These are phyloP conservation scores for Yamadazyma phyllophila DNA, from an alignment of 805 yeast genomes.

Conservation along the genomic window DNA sequence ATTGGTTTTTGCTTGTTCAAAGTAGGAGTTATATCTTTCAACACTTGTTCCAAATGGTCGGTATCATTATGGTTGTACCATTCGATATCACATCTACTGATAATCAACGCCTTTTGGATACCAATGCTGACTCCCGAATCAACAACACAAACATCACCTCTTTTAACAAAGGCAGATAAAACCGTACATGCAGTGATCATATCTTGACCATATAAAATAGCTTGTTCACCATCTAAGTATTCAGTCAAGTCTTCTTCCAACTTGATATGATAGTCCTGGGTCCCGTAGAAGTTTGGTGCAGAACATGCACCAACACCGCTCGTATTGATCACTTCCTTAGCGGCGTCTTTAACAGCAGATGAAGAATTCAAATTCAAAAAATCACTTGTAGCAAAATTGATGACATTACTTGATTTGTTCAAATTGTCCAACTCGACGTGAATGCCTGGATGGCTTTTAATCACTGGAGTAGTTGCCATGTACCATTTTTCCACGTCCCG, in stretches of 20 bases:
- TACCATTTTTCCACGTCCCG: conserved; percentile 58
- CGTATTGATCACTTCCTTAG: conserved; percentile 55
- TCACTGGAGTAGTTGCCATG: conserved; percentile 58
- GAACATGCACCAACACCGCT: conserved; percentile 99
- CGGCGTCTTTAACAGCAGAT: conserved; percentile 47
- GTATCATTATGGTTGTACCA: conserved; percentile 87
- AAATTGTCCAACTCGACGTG: conserved; percentile 24
- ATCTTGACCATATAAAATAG: conserved; percentile 91
- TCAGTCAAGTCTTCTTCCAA: conserved; percentile 72
- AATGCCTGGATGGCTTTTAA: conserved; percentile 54
- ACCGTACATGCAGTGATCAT: conserved; percentile 83
- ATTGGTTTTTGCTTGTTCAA: conserved; percentile 66
- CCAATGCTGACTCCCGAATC: conserved; percentile 76
- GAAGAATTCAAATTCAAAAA: conserved; percentile 60
- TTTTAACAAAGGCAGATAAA: conserved; percentile 87
- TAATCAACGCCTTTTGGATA: conserved; percentile 81
- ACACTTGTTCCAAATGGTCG: conserved; percentile 71
- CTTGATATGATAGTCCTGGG: conserved; percentile 84
- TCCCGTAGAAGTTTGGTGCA: conserved; percentile 96
- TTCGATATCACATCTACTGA: conserved; percentile 82
- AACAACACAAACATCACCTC: conserved; percentile 90
- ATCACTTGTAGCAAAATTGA: conserved; percentile 72
- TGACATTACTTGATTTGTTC: conserved; percentile 31
- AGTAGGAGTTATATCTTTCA: conserved; percentile 58
- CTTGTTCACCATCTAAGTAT: conserved; percentile 73